Evolutionary conservation across 2,329 filamentous ascomycete species (phyloP).

Genomic region (Harringtonia lauricola): DNA sequence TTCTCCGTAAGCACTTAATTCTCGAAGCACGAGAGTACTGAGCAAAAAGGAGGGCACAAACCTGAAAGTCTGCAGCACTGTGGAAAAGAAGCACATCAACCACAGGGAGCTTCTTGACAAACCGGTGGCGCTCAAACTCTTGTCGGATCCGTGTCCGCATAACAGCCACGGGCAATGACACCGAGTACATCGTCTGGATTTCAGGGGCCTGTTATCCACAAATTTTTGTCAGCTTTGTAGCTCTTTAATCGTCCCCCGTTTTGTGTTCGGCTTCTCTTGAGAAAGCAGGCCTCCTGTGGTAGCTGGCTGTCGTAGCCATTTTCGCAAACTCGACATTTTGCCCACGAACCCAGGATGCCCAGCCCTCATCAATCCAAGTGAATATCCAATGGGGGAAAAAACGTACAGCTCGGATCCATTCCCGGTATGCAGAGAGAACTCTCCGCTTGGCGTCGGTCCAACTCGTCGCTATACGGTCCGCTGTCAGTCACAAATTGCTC

Average conservation of each 20-base stretch:
- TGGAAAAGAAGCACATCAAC: conserved; percentile 86
- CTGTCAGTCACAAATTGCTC: background rate
- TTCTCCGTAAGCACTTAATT: too few species aligned
- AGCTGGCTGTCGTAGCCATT: background rate
- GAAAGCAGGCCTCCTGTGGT: background rate
- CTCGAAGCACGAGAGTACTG: conserved; percentile 4
- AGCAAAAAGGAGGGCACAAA: conserved; percentile 22
- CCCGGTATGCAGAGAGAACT: conserved; percentile 81
- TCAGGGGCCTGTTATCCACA: conserved; percentile 62
- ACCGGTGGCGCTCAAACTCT: conserved; percentile 94
- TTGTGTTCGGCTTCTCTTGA: background rate
- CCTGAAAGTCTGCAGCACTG: conserved; percentile 91
- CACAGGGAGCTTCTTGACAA: conserved; percentile 76
- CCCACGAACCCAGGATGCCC: background rate
- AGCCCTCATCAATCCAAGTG: background rate
- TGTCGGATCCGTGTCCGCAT: conserved; percentile 91
- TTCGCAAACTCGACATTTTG: background rate
- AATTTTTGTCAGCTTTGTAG: background rate
- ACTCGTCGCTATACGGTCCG: conserved; percentile 56
- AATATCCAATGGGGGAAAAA: background rate
- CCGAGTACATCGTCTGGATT: conserved; percentile 93
- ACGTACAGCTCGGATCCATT: conserved; percentile 94
- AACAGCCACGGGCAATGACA: conserved; percentile 76
- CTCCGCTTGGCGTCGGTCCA: conserved; percentile 80
- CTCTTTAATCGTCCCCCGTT: background rate